phyloP scores from a whole-genome alignment of 2,329 filamentous ascomycete genomes.

The Microdochium bolleyi region DNA sequence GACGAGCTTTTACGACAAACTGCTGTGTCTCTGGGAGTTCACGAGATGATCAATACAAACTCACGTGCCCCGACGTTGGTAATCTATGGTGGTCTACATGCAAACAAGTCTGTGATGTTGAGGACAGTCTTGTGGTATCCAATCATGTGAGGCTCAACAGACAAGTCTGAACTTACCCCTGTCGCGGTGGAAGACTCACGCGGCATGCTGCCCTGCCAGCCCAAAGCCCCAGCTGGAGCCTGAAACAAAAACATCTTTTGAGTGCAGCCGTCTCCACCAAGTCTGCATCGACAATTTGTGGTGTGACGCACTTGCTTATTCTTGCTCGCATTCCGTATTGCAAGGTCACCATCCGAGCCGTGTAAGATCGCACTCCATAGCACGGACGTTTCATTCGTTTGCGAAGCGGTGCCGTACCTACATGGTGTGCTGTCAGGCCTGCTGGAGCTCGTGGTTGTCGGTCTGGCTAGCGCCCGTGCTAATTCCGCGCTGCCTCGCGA shows the following conservation, averaged over 20 bases:
- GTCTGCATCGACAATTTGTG: background rate
- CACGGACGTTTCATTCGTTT: no score
- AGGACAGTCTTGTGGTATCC: background rate
- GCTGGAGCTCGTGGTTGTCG: background rate
- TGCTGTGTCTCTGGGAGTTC: constrained; percentile 58
- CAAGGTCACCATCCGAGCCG: no score
- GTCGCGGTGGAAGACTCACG: background rate
- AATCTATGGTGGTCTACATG: no score
- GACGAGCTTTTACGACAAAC: constrained; percentile 70
- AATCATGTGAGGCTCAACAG: background rate
- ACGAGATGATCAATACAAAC: background rate
- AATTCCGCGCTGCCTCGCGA: background rate
- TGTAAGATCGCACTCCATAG: no score
- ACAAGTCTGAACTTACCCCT: background rate
- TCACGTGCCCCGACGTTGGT: no score
- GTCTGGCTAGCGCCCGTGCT: background rate
- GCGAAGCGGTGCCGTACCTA: no score
- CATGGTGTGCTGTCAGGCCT: no score
- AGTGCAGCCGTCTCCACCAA: background rate
- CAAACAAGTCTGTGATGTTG: no score
- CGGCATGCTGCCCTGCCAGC: background rate
- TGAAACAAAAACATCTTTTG: background rate
- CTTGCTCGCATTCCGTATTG: no score
- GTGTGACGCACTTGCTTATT: background rate
- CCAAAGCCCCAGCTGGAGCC: background rate